These are phyloP conservation scores for Cocos nucifera DNA, from an alignment of 176 grass and related monocot species.

Conservation along the genomic window DNA sequence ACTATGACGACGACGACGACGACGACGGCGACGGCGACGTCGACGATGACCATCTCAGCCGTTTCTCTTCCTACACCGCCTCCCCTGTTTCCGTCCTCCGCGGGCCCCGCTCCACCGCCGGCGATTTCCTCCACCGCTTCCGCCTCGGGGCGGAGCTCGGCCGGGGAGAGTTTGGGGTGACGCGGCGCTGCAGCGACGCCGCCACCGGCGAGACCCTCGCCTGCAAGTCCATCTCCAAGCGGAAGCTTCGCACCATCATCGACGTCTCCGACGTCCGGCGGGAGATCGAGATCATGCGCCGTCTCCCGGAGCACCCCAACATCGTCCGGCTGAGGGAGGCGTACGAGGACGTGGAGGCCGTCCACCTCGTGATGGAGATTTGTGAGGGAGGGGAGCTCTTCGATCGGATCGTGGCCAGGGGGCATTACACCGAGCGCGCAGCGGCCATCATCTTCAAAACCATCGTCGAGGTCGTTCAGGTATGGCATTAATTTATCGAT, in stretches of 20 bases:
- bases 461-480: conserved; percentile 67
- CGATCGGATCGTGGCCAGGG: conserved; percentile 50
- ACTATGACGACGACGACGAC: no score
- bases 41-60: no score
- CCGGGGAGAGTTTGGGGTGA: conserved; percentile 80
- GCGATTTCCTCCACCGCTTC: conserved; percentile 9
- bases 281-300: conserved; percentile 54
- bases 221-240: conserved; percentile 71
- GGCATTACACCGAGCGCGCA: conserved; percentile 54
- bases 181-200: conserved; percentile 43
- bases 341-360: conserved; percentile 46
- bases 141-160: conserved; percentile 64
- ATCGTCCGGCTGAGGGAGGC: conserved; percentile 48
- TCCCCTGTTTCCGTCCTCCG: no score
- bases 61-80: no score
- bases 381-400: conserved; percentile 71
- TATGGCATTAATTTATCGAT: neutral
- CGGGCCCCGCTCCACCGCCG: no score
- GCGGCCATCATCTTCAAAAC: conserved; percentile 53
- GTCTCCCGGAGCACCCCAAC: conserved; percentile 25
- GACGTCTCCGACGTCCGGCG: conserved; percentile 62
- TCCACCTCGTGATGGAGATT: conserved; percentile 67
- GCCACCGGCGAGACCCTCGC: conserved; percentile 51
- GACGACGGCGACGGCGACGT: no score
- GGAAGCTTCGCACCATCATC: conserved; percentile 29